Evolutionary conservation across 768 basidiomycete species (phyloP).

Genomic region (Kwoniella dendrophila): DNA sequence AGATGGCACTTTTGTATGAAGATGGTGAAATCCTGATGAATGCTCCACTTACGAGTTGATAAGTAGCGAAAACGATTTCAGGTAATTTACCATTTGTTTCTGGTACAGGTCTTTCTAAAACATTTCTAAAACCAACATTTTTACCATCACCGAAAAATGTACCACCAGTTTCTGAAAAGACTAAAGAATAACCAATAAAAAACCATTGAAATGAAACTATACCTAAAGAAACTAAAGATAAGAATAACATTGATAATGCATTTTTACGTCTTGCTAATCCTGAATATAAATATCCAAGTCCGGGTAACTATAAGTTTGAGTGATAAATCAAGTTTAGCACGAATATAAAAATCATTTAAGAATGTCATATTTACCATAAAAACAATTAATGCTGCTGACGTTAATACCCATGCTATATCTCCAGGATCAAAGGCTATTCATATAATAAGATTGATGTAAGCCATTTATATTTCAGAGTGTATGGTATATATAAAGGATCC

Average conservation of each 20-base stretch:
- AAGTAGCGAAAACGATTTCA: conserved; percentile 52
- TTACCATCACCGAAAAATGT: conserved; percentile 54
- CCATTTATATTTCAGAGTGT: too few species aligned
- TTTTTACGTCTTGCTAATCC: conserved; percentile 91
- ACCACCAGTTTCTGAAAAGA: conserved; percentile 54
- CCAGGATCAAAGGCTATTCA: conserved; percentile 40
- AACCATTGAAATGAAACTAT: conserved; percentile 59
- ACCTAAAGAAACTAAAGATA: conserved; percentile 73
- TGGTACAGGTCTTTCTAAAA: conserved; percentile 52
- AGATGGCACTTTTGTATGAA: too few species aligned
- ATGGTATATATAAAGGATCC: too few species aligned
- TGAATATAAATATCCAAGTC: conserved; percentile 64
- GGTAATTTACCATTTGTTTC: conserved; percentile 56
- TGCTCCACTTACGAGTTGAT: conserved; percentile 34
- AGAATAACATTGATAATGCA: conserved; percentile 84
- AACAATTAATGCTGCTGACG: conserved; percentile 44
- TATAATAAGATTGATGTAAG: not conserved
- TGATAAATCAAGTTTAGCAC: not conserved
- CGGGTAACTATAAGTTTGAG: conserved; percentile 44
- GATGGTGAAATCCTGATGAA: too few species aligned
- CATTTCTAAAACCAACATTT: conserved; percentile 53
- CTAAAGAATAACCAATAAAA: conserved; percentile 53
- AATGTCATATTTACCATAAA: conserved; percentile 43
- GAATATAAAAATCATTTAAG: not conserved
- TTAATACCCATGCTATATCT: conserved; percentile 47